A percentile compares a stretch with the other conserved stretches of the same genome.
These are phyloP conservation scores for Tolypocladium cylindrosporum DNA, from an alignment of 2,329 filamentous ascomycete genomes.

Conservation along the genomic window DNA sequence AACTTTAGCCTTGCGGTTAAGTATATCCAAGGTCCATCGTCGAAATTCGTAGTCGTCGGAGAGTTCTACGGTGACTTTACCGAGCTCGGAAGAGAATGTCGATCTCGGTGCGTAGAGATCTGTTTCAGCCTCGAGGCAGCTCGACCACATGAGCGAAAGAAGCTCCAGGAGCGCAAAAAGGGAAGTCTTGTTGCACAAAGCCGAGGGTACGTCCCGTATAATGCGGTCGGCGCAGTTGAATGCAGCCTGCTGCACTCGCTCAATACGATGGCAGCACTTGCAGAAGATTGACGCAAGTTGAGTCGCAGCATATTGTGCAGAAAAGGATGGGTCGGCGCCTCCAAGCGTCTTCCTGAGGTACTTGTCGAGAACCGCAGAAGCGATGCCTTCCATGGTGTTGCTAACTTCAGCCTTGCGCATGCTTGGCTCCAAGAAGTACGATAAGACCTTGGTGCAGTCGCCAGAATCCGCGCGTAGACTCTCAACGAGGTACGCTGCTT, in stretches of 20 bases:
- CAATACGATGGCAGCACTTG: constrained; percentile 86
- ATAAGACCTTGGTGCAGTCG: constrained; percentile 80
- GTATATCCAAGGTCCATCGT: constrained; percentile 63
- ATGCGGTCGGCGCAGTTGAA: constrained; percentile 77
- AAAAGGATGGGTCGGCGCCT: constrained; percentile 66
- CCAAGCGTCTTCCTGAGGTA: constrained; percentile 70
- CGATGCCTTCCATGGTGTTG: constrained; percentile 54
- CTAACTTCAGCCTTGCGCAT: constrained; percentile 56
- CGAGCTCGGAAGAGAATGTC: constrained; percentile 66
- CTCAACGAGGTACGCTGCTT: constrained; percentile 82
- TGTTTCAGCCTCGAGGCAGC: constrained; percentile 87
- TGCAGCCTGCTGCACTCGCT: constrained; percentile 82
- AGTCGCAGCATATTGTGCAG: constrained; percentile 81
- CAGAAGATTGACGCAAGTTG: constrained; percentile 81
- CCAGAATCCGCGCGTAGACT: constrained; percentile 77
- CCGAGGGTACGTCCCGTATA: constrained; percentile 74
- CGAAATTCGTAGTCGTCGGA: constrained; percentile 86
- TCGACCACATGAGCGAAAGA: constrained; percentile 87
- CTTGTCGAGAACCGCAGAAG: constrained; percentile 60
- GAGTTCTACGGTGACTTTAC: constrained; percentile 75
- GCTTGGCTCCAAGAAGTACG: constrained; percentile 91
- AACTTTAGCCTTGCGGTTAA: constrained; percentile 64
- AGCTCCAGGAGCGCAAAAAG: constrained; percentile 89
- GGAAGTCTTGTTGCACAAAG: constrained; percentile 80
- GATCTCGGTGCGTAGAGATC: constrained; percentile 87